phyloP scores from a whole-genome alignment of 164 flowering plant species.

The Cinnamomum micranthum region DNA sequence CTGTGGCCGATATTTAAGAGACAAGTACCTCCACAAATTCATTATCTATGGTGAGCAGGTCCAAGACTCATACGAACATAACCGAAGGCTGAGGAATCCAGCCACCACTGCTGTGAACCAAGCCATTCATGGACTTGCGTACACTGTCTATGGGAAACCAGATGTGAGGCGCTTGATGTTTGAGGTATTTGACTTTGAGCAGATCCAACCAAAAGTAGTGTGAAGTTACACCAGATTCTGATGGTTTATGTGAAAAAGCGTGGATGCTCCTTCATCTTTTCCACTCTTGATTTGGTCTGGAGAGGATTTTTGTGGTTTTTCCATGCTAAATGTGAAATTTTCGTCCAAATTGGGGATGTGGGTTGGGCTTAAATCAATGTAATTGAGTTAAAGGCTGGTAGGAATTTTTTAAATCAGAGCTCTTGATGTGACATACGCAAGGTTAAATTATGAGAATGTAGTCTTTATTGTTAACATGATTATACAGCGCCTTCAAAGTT shows the following conservation, averaged over 20 bases:
- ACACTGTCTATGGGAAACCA: conserved; percentile 84
- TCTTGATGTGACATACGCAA: neutral
- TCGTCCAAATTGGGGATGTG: neutral
- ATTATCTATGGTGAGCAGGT: conserved; percentile 78
- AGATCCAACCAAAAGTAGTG: conserved; percentile 77
- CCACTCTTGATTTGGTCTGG: neutral
- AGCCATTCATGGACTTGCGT: conserved; percentile 88
- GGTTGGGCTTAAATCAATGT: neutral
- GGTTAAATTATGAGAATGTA: neutral
- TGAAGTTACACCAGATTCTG: conserved; percentile 11
- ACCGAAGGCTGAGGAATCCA: conserved; percentile 83
- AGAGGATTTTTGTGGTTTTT: no score
- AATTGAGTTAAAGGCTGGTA: neutral
- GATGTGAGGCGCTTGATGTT: conserved; percentile 96
- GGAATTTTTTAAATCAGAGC: neutral
- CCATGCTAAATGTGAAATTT: no score
- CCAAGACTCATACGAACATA: conserved; percentile 76
- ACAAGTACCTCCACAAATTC: conserved; percentile 66
- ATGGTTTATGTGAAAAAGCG: neutral
- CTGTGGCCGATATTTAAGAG: conserved; percentile 89
- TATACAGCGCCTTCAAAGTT: neutral
- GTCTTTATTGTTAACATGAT: neutral
- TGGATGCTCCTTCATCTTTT: neutral
- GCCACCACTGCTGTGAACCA: conserved; percentile 89
- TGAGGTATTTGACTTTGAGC: conserved; percentile 97